phyloP scores from a whole-genome alignment of 1,139 yeast genomes.

The Taphrina pruni region DNA sequence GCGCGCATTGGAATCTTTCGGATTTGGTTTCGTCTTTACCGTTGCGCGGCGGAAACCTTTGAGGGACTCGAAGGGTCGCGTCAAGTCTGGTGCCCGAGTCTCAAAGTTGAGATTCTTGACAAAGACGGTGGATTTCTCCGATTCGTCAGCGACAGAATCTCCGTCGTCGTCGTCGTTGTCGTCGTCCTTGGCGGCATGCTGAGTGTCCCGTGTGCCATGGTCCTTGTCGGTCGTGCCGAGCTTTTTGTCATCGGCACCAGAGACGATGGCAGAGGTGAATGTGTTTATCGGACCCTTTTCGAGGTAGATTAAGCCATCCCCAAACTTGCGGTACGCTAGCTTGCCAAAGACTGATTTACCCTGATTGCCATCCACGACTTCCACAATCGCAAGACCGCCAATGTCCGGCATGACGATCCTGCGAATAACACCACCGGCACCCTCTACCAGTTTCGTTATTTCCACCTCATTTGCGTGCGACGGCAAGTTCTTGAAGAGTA shows the following conservation, averaged over 20 bases:
- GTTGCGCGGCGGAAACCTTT: slow-evolving; percentile 83
- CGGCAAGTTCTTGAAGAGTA: slow-evolving; percentile 88
- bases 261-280: slow-evolving; percentile 57
- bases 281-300: slow-evolving; percentile 93
- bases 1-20: slow-evolving; percentile 67
- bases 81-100: slow-evolving; percentile 67
- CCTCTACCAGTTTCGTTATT: slow-evolving; percentile 76
- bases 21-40: slow-evolving; percentile 86
- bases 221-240: slow-evolving; percentile 46
- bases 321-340: slow-evolving; percentile 83
- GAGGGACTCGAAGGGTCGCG: slow-evolving; percentile 67
- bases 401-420: slow-evolving; percentile 93
- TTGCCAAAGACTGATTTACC: slow-evolving; percentile 91
- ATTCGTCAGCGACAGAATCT: slow-evolving; percentile 60
- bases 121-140: slow-evolving; percentile 83
- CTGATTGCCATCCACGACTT: slow-evolving; percentile 78
- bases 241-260: slow-evolving; percentile 52
- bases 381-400: slow-evolving; percentile 95
- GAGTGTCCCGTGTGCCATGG: background rate
- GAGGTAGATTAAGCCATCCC: slow-evolving; percentile 80
- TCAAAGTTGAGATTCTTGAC: slow-evolving; percentile 89
- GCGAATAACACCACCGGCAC: slow-evolving; percentile 72
- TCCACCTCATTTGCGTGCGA: slow-evolving; percentile 82
- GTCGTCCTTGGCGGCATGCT: slow-evolving; percentile 47
- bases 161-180: slow-evolving; percentile 50